Conservation (phyloP, 2,329 filamentous ascomycete genomes). For the Venturia carpophila region DNA sequence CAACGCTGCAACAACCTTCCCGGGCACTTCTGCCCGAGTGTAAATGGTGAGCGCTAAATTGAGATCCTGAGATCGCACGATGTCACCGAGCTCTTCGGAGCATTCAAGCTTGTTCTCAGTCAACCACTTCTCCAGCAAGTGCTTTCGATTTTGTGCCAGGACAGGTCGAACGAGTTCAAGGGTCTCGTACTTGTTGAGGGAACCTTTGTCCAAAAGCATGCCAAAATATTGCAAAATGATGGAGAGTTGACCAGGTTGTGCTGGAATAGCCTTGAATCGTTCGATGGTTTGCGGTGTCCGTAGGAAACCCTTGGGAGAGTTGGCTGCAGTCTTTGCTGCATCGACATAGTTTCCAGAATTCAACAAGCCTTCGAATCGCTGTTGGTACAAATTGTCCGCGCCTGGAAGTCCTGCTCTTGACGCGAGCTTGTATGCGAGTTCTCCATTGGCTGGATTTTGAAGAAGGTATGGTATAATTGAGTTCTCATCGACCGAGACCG, state of each 20-base stretch:
- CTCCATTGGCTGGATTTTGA: conserved; percentile 89
- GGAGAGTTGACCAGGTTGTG: conserved; percentile 78
- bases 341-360: conserved; percentile 71
- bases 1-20: conserved; percentile 92
- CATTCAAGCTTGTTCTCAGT: conserved; percentile 91
- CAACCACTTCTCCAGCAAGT: conserved; percentile 96
- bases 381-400: conserved; percentile 84
- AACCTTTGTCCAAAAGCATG: conserved; percentile 91
- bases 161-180: conserved; percentile 90
- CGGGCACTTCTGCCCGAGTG: conserved; percentile 77
- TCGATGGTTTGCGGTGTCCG: conserved; percentile 93
- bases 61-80: conserved; percentile 83
- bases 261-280: conserved; percentile 80
- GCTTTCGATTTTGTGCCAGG: conserved; percentile 86
- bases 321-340: conserved; percentile 91
- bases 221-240: conserved; percentile 96
- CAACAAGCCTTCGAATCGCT: conserved; percentile 87
- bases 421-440: conserved; percentile 91
- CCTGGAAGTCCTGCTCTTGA: conserved; percentile 89
- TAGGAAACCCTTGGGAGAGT: conserved; percentile 91
- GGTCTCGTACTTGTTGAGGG: conserved; percentile 86
- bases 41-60: conserved; percentile 84
- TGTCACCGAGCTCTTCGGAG: conserved; percentile 92
- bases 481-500: conserved; percentile 85
- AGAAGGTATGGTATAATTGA: conserved; percentile 91